A percentile compares a stretch with the other conserved stretches of the same genome.
Conservation (phyloP, 352 stramenopile species). For the Halophytophthora batemanensis region DNA sequence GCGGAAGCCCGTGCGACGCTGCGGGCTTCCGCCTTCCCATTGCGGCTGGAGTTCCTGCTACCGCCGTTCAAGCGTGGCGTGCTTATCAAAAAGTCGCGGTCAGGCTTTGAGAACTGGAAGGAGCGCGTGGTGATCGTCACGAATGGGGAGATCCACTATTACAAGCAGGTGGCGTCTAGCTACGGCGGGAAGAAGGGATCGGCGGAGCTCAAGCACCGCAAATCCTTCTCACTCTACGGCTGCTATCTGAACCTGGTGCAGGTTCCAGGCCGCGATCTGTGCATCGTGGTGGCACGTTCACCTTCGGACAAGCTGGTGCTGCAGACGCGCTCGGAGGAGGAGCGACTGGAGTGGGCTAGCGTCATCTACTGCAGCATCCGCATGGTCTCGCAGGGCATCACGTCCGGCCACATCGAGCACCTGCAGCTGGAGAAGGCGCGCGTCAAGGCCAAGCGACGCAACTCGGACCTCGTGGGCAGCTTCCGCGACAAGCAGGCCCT, state of each 20-base stretch:
- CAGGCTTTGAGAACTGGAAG: slow-evolving; percentile 87
- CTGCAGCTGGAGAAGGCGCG: slow-evolving; percentile 61
- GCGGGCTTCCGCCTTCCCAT: slow-evolving; percentile 50
- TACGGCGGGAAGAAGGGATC: slow-evolving; percentile 27
- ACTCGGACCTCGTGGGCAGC: slow-evolving; percentile 24
- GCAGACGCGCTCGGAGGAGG: slow-evolving; percentile 56
- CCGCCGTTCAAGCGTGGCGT: slow-evolving; percentile 79
- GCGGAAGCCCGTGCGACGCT: slow-evolving; percentile 45
- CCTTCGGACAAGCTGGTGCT: slow-evolving; percentile 85
- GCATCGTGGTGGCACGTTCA: slow-evolving; percentile 80
- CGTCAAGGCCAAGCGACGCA: slow-evolving; percentile 12
- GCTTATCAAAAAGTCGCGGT: slow-evolving; percentile 84
- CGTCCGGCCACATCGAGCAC: slow-evolving; percentile 72
- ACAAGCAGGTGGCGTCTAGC: slow-evolving; percentile 55
- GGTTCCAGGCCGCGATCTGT: slow-evolving; percentile 66
- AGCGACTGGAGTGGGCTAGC: slow-evolving; percentile 86
- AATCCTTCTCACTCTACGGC: slow-evolving; percentile 79
- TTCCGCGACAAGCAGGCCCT: slow-evolving; percentile 29
- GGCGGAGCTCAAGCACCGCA: slow-evolving; percentile 69
- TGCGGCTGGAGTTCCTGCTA: slow-evolving; percentile 76
- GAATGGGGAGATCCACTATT: slow-evolving; percentile 82
- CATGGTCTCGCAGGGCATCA: slow-evolving; percentile 85
- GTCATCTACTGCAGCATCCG: slow-evolving; percentile 87
- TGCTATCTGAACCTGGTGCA: slow-evolving; percentile 85
- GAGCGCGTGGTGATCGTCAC: slow-evolving; percentile 73